Evolutionary conservation across 495 filamentous ascomycete species (phyloP), one percentile per base, ranked within the genome.

Genomic region (Thozetella sp.): DNA sequence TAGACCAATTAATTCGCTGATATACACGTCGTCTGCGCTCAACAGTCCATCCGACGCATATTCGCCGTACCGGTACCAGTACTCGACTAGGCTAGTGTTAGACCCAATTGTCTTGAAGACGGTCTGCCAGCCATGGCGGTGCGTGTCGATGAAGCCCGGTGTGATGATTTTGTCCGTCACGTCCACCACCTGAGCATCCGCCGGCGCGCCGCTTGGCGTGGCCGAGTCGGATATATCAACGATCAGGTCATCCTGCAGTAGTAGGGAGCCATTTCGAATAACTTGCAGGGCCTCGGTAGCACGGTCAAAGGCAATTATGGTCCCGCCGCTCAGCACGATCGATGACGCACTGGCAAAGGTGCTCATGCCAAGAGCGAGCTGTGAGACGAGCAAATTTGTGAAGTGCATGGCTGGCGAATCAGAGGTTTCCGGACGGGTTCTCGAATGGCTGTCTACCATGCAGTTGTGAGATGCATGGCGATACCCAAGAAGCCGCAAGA

Each of bases 111-210:
- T 75, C 52, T 76, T 76, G 63, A 74, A 74, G 23, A 67, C 71
- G 0, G 80, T 80, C 61, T 85, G 82, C 80, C 79, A 83, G 23
- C 76, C 67, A 66, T 85, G 80, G 53, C 74, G 74, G 66, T 83
- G 82, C 0, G 81, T 83, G 63, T 83, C 77, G 55, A 85, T 67
- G 66, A 83, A 82, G n/a, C 82, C 82, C 0, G 81, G 77, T 3
- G 72, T 66, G 22, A 83, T 67, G 51, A 85, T 78, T 54, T 80
- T 79, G 58, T 73, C 68, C 0, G 66, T 76, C 52, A 71, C 74
- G 63, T 82, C 71, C 26, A 84, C 73, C n/a, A 71, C 51, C 56
- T 75, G 61, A 15, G 69, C 65, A 37, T 66, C 68, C 1, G 12
- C 22, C 15, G 60, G 62, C 3, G 67, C 19, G n/a, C 24, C 12